phyloP scores from a whole-genome alignment of 2,329 filamentous ascomycete species.

The Canariomyces notabilis region DNA sequence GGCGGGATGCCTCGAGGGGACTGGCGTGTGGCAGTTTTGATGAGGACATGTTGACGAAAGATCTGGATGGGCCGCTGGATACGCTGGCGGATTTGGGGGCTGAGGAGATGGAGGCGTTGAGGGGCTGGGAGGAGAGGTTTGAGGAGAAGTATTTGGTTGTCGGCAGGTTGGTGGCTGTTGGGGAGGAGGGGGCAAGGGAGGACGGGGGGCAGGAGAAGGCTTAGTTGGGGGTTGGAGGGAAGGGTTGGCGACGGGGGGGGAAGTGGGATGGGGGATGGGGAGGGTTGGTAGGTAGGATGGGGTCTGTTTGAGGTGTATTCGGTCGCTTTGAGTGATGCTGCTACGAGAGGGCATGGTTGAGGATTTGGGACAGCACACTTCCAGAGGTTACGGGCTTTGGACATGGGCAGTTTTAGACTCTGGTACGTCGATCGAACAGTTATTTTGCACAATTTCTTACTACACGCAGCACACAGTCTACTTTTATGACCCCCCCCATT shows the following conservation, averaged over 20 bases:
- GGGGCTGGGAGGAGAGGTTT: conserved; percentile 92
- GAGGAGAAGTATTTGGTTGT: conserved; percentile 93
- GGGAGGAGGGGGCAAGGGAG: conserved; percentile 35
- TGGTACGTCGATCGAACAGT: too few species aligned
- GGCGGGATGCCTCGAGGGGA: conserved; percentile 81
- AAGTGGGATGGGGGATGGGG: not conserved
- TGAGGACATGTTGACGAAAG: conserved; percentile 88
- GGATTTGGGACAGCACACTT: too few species aligned
- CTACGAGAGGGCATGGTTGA: too few species aligned
- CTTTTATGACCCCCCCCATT: too few species aligned
- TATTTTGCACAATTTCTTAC: too few species aligned
- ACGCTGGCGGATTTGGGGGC: conserved; percentile 63
- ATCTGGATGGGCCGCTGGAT: conserved; percentile 79
- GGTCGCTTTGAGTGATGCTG: too few species aligned
- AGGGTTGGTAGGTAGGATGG: not conserved
- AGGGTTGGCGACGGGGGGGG: not conserved
- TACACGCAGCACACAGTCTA: too few species aligned
- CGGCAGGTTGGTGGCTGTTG: conserved; percentile 66
- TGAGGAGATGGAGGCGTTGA: conserved; percentile 77
- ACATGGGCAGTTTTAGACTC: not conserved
- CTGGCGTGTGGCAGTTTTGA: conserved; percentile 91
- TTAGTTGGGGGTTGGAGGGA: not conserved
- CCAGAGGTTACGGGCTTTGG: too few species aligned
- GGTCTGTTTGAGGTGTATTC: too few species aligned
- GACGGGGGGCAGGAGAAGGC: conserved; percentile 18